Conservation (phyloP, 495 filamentous ascomycete genomes). For the Penicillium coffeae region DNA sequence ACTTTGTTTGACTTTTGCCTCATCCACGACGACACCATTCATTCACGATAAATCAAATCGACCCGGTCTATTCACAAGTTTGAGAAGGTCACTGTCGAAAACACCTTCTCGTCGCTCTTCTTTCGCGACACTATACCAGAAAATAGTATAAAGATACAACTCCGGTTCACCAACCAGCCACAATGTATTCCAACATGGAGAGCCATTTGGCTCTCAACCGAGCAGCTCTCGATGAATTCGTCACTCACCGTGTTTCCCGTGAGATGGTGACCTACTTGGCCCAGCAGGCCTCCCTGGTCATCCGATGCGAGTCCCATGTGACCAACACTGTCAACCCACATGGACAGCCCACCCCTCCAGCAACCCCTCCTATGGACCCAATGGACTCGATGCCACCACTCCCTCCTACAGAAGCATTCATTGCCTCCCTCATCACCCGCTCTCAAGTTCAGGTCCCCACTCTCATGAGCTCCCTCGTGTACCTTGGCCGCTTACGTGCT, state of each 20-base stretch:
- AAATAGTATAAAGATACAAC: too few species aligned
- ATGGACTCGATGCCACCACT: constrained; percentile 46
- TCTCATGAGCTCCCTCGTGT: constrained; percentile 93
- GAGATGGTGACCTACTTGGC: constrained; percentile 88
- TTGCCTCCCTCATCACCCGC: constrained; percentile 79
- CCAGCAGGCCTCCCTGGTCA: constrained; percentile 76
- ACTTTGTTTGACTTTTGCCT: neutral
- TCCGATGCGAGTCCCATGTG: constrained; percentile 73
- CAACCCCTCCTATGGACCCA: constrained; percentile 58
- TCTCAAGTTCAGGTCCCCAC: constrained; percentile 97
- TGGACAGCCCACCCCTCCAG: constrained; percentile 64
- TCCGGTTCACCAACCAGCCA: too few species aligned
- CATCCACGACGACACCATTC: neutral
- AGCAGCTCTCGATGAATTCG: constrained; percentile 83
- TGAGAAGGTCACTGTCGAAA: too few species aligned
- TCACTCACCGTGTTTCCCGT: constrained; percentile 72
- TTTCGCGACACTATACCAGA: too few species aligned
- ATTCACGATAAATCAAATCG: too few species aligned
- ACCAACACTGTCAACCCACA: constrained; percentile 46
- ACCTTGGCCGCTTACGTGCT: constrained; percentile 76
- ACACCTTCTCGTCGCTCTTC: too few species aligned
- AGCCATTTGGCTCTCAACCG: constrained; percentile 68
- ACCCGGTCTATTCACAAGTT: too few species aligned
- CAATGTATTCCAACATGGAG: constrained; percentile 22
- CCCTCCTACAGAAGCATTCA: constrained; percentile 84